Base-by-base conservation (phyloP, 2,329 filamentous ascomycete species). In the Tolypocladium ovalisporum region DNA sequence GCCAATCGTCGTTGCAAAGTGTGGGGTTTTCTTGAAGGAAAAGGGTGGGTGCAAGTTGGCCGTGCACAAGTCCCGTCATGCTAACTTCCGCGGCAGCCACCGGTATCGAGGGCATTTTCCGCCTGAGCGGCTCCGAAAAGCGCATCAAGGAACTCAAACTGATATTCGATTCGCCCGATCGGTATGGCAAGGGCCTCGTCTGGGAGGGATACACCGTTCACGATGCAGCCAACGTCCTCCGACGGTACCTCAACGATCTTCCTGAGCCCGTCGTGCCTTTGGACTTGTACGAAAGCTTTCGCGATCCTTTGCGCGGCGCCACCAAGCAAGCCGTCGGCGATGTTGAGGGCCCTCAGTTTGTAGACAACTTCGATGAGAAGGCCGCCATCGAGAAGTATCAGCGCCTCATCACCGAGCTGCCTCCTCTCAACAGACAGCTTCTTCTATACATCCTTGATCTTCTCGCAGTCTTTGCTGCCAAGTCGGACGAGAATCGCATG, bases 181-280 rank as follows among this genome's bases (percentile, higher is more conserved):
- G 92, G 65, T 99, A 96, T 71, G 94, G 94, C 56, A 99, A 99
- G 74, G 94, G 94, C 19, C 80, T 99, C 32, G 89, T 96, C 66
- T 99, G 94, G 94, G 88, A 90, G 52, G 94, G 94, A 52, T 99
- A 96, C 71, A 99, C 94, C 0, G 94, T 99, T 47, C 94, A 99
- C 73, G 94, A 99, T 79, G 94, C 94, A 32, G 92, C 94, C 66
- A 99, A 97, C 68, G 93, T 99, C 60, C 81, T 99, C 51, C 87
- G 94, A 61, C 85, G 94, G 65, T 99, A 99, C 70, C 85, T 99
- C 61, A 97, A 97, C 72, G 90, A 96, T 68, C 81, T 99, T 2
- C 94, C 94, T 2, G 94, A 99, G 70, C 94, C 94, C 6, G 96
- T 99, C 62, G 94, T 99, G 35, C 94, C 94, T 3, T 79, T 97